Base-by-base conservation (phyloP, 2,329 filamentous ascomycete species). In the Penicillium palitans region DNA sequence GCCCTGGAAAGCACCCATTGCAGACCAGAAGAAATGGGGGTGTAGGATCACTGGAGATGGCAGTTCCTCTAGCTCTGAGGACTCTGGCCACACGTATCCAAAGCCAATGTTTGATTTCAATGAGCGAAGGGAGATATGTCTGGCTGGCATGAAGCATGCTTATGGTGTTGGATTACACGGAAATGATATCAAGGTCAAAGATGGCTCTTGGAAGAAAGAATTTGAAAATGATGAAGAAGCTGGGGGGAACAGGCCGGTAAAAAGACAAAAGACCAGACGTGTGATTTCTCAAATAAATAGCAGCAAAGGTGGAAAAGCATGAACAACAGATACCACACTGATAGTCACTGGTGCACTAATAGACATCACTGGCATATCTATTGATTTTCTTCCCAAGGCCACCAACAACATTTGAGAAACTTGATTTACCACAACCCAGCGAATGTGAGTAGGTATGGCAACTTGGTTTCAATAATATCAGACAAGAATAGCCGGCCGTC, bases 191-290 rank as follows among this genome's bases (percentile, higher is more conserved):
- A 37, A 37, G 35, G 64, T 68, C 76, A 64, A 85, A 48, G 81
- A 37, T 64, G 89, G 88, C 5, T 83, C 71, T 15, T 84, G 82
- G 81, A 79, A 79, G 61, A 67, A 76, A 63, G 61, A 80, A 21
- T 84, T 84, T 59, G 73, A 27, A 53, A 50, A 56, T 19, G 52
- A 27, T 35, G 35, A 3, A 27, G 48, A 53, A 4, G 35, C 24
- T 35, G 45, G n/a, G 27, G 29, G n/a, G 12, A 29, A 27, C 17
- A 33, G 45, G 29, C 29, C 52, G 2, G 10, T 21, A 17, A 55
- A 55, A 41, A 41, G 37, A 40, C 52, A 44, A 19, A 44, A 55
- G 27, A 49, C 27, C 3, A 49, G 13, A 33, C 4, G 10, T 7
- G 15, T 4, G 6, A n/a, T 37, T 37, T 8, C 15, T n/a, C 15